Conservation (phyloP, 176 grass and related monocot genomes). For the Neostapfia colusana region DNA sequence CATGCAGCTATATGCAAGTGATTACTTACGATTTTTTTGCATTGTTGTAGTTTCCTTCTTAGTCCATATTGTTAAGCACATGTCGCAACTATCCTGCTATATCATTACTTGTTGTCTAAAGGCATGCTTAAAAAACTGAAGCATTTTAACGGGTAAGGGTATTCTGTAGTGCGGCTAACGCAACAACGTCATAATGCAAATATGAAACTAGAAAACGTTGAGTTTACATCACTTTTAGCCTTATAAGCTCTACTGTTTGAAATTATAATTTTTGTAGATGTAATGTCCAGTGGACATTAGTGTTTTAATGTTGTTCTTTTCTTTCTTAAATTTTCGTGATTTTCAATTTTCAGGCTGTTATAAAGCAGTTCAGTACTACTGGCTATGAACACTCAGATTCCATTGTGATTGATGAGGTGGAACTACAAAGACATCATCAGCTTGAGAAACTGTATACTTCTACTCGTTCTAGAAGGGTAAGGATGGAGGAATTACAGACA, state of each 20-base stretch:
- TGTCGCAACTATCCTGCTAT: background rate
- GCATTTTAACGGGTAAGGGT: background rate
- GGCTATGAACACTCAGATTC: constrained; percentile 84
- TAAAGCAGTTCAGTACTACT: constrained; percentile 91
- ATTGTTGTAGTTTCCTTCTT: background rate
- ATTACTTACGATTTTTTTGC: background rate
- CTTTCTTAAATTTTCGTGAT: constrained; percentile 28
- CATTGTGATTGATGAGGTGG: constrained; percentile 88
- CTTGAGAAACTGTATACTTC: constrained; percentile 93
- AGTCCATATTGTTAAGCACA: background rate
- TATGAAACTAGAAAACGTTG: background rate
- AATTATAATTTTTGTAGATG: constrained; percentile 4
- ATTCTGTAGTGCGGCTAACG: background rate
- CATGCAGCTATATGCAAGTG: background rate
- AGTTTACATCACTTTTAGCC: constrained; percentile 8
- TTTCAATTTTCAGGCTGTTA: constrained; percentile 77
- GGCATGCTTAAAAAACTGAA: constrained; percentile 3
- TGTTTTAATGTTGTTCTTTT: constrained; percentile 2
- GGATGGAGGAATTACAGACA: constrained; percentile 9
- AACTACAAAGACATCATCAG: constrained; percentile 89
- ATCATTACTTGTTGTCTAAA: background rate
- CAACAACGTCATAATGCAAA: constrained; percentile 18
- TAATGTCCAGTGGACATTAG: constrained; percentile 4
- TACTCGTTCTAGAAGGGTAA: constrained; percentile 96
- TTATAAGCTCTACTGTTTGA: constrained; percentile 11